Evolutionary conservation across 2,329 filamentous ascomycete genomes (phyloP).

Genomic region (Anthostomella pinea): DNA sequence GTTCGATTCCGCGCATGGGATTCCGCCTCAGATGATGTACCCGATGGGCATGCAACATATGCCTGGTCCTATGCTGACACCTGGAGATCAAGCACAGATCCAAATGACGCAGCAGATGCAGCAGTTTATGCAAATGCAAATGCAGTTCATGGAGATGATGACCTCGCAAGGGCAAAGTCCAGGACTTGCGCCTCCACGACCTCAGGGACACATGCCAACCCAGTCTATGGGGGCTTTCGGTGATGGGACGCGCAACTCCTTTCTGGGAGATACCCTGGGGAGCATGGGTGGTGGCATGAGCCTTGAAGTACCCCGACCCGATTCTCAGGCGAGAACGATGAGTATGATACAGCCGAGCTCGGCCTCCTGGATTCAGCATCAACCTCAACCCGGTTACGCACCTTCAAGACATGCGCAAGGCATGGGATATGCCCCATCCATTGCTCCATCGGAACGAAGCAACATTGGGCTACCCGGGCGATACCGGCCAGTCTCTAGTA

Average conservation of each 20-base stretch:
- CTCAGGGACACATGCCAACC: slow-evolving; percentile 39
- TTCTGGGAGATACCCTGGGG: slow-evolving; percentile 19
- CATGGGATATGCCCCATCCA: slow-evolving; percentile 77
- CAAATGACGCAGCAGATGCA: slow-evolving; percentile 82
- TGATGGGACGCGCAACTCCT: slow-evolving; percentile 28
- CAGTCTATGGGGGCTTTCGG: slow-evolving; percentile 44
- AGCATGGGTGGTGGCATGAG: slow-evolving; percentile 37
- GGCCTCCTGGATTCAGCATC: slow-evolving; percentile 55
- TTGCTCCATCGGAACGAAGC: slow-evolving; percentile 93
- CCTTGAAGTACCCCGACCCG: slow-evolving; percentile 43
- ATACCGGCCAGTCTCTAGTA: slow-evolving; percentile 83
- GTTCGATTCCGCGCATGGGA: slow-evolving; percentile 49
- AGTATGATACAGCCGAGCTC: slow-evolving; percentile 76
- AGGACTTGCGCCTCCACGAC: slow-evolving; percentile 25
- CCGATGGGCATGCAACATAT: slow-evolving; percentile 36
- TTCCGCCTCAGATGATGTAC: slow-evolving; percentile 51
- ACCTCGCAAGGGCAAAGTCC: slow-evolving; percentile 38
- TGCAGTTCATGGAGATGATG: slow-evolving; percentile 92
- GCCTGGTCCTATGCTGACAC: slow-evolving; percentile 43
- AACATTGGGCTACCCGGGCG: slow-evolving; percentile 86
- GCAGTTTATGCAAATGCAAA: slow-evolving; percentile 90
- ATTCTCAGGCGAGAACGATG: slow-evolving; percentile 64
- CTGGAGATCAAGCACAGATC: slow-evolving; percentile 70
- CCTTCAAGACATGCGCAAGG: slow-evolving; percentile 51
- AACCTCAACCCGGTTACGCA: slow-evolving; percentile 41